Evolutionary conservation across 2,329 filamentous ascomycete species (phyloP), one percentile per base, ranked within the genome.

Genomic region (Phaeophleospora eucalypticola): DNA sequence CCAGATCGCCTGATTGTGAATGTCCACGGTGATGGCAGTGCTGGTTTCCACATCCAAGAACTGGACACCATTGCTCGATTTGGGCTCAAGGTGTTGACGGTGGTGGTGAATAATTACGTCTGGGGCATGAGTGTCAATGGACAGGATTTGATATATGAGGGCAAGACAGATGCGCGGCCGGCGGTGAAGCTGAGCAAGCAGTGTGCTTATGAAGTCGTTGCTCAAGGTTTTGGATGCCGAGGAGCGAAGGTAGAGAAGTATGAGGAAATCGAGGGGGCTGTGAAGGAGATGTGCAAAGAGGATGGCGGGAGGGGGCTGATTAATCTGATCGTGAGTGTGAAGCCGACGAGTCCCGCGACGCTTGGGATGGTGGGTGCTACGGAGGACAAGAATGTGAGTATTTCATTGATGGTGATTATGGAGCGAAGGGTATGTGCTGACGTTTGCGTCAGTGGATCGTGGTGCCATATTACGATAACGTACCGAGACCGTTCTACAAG

Each of bases 401-500:
- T 10, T n/a, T 3, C n/a, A 21, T n/a, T 21, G 15, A 16, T 4
- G 32, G 17, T n/a, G 8, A 17, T 1, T n/a, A n/a, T n/a, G n/a
- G n/a, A n/a, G n/a, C n/a, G n/a, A n/a, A n/a, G 43, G 41, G 4
- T 15, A 18, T 15, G n/a, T 43, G 15, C 37, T 41, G 27, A 48
- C 38, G 29, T 17, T 32, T 12, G 21, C 20, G 33, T 8, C 43
- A 54, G 52, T 44, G 48, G 7, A 71, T 75, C 48, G 71, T 74
- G 19, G 71, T 75, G 43, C 72, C 72, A 2, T 75, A 75, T 51
- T 74, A 75, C 54, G 71, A 74, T 44, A 75, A 75, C 52, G 58
- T 74, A 18, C 71, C 70, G 0, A 56, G 68, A 40, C 61, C 65
- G 6, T 58, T 39, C 36, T 57, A 53, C 33, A 54, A 53, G 45